Evolutionary conservation across 352 stramenopile species (phyloP).

Genomic region (Peronospora belbahrii): DNA sequence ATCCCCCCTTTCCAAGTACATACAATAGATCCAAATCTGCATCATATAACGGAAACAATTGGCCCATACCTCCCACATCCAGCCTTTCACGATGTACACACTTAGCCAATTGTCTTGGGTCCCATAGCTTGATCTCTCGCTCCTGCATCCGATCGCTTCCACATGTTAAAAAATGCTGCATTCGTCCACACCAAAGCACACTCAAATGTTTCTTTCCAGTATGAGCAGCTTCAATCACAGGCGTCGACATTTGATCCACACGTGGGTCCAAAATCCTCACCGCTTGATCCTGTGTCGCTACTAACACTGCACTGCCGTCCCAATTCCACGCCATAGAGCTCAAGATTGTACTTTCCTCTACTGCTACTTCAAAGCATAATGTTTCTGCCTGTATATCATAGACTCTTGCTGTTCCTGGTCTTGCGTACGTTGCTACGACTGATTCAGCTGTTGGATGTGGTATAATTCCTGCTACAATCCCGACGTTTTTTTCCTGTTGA

Average conservation of each 20-base stretch:
- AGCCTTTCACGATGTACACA: conserved; percentile 56
- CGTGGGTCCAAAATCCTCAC: conserved; percentile 57
- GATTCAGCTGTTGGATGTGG: conserved; percentile 49
- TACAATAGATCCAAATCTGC: conserved; percentile 60
- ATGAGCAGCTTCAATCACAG: conserved; percentile 31
- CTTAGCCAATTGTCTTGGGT: conserved; percentile 41
- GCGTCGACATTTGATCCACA: conserved; percentile 1
- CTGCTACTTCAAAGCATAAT: conserved; percentile 12
- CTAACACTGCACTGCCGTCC: conserved; percentile 47
- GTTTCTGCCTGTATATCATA: conserved; percentile 40
- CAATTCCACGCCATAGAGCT: conserved; percentile 57
- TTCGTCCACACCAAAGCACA: conserved; percentile 51
- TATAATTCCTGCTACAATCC: conserved; percentile 27
- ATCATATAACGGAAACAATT: conserved; percentile 66
- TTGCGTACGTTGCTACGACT: conserved; percentile 38
- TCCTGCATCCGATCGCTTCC: conserved; percentile 63
- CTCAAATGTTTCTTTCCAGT: conserved; percentile 37
- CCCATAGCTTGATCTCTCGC: conserved; percentile 73
- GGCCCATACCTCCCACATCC: conserved; percentile 48
- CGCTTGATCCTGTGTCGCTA: conserved; percentile 36
- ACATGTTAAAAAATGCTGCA: conserved; percentile 46
- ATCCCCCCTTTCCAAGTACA: conserved; percentile 63
- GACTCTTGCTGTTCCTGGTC: conserved; percentile 29
- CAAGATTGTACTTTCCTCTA: conserved; percentile 11
- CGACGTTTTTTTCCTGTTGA: conserved; percentile 3